Percentiles rank a stretch among this genome's conserved stretches.
Conservation (phyloP, 441 rosid species). For the Rhodomyrtus psidioides region DNA sequence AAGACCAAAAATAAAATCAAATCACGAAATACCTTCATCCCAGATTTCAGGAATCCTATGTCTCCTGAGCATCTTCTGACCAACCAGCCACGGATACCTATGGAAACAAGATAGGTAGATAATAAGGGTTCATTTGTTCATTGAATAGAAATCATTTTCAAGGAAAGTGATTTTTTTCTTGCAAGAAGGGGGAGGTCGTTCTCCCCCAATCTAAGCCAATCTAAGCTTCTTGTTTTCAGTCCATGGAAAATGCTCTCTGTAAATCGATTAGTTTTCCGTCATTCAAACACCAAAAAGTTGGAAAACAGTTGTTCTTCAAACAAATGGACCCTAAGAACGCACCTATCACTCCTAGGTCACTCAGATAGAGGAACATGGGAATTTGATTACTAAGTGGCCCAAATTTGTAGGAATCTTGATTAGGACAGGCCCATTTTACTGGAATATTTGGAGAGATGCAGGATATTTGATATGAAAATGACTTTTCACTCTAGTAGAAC, state of each 20-base stretch:
- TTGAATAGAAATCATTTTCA: no score
- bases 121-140: no score
- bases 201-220: no score
- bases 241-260: no score
- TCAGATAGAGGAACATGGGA: background rate
- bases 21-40: slow-evolving; percentile 37
- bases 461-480: background rate
- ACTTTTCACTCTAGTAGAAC: background rate
- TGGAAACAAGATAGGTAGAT: slow-evolving; percentile 8
- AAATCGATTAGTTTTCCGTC: no score
- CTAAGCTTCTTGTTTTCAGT: no score
- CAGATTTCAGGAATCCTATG: slow-evolving; percentile 50
- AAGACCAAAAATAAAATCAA: background rate
- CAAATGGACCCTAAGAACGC: background rate
- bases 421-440: background rate
- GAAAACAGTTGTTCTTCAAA: no score
- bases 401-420: background rate
- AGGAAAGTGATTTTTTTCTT: no score
- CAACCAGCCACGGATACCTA: slow-evolving; percentile 94
- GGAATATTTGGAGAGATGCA: background rate
- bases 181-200: no score
- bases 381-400: background rate
- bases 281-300: no score
- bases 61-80: slow-evolving; percentile 93
- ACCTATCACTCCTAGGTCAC: no score